Conservation (phyloP, 1,139 yeast genomes). For the Nakaseomyces glabratus region DNA sequence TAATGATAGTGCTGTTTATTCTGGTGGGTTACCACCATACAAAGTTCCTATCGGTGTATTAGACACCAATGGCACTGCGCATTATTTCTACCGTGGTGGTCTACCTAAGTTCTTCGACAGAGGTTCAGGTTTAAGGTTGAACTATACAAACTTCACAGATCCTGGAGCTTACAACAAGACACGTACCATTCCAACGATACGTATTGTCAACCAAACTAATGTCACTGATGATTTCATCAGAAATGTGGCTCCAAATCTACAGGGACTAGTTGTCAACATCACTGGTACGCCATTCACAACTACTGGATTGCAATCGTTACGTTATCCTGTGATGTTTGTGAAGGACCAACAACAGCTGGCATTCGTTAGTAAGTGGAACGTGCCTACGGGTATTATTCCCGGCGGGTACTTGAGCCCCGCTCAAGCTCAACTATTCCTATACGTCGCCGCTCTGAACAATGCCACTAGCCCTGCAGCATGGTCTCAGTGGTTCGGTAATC, state of each 20-base stretch:
- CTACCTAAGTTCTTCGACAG: conserved; percentile 16
- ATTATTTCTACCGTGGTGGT: conserved; percentile 22
- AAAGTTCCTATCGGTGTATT: conserved; percentile 23
- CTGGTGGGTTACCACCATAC: conserved; percentile 24
- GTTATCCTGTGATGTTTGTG: conserved; percentile 21
- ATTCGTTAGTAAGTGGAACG: conserved; percentile 13
- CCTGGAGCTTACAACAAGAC: conserved; percentile 5
- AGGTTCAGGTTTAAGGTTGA: conserved; percentile 18
- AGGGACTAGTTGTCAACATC: conserved; percentile 24
- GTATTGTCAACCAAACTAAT: conserved; percentile 23
- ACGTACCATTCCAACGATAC: conserved; percentile 15
- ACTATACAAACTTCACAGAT: conserved; percentile 16
- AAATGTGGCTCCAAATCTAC: conserved; percentile 13
- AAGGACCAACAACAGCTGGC: conserved; percentile 11
- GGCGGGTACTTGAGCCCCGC: conserved; percentile 27
- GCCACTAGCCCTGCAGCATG: conserved; percentile 16
- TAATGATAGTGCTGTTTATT: conserved; percentile 19
- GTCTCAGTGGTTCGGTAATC: conserved; percentile 16
- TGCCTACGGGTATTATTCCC: conserved; percentile 22
- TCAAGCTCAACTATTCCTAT: conserved; percentile 25
- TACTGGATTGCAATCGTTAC: conserved; percentile 5
- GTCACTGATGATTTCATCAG: conserved; percentile 12
- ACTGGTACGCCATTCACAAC: conserved; percentile 15
- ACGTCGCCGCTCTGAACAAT: conserved; percentile 22
- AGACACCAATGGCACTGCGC: conserved; percentile 11